Evolutionary conservation across 345 rosid species (phyloP), one percentile per base, ranked within the genome.

Genomic region (Sisymbrium irio): DNA sequence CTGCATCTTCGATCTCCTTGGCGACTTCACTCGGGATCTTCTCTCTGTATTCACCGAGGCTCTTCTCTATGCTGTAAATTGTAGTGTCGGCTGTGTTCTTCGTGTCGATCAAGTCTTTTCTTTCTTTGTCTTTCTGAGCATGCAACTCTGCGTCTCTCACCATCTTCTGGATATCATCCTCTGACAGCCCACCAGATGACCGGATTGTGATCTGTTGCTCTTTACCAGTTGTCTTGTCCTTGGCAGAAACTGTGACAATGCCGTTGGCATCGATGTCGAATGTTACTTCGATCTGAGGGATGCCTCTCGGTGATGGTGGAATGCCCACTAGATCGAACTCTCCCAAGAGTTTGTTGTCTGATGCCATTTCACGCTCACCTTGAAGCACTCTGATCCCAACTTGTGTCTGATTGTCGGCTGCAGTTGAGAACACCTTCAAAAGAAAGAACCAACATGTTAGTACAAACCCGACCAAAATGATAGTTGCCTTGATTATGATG

Each of bases 191-290:
- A 57, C 97, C 96, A 0, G 97, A 92, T 36, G 97, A 89, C 1
- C 97, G 86, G 76, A 93, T 93, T 3, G 98, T 88, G 68, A 90
- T 93, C 71, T 93, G 92, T 57, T 93, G 93, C 54, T 90, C 96
- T 65, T 90, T 90, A 9, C 74, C 78, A 1, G 98, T 90, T 7
- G 90, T 62, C 83, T 93, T 89, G 83, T 93, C 98, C 81, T 87
- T 87, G 33, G 98, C 98, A 1, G 95, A 88, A 8, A 93, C 98
- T 9, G 97, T 90, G 37, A 93, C 93, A 4, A 93, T 90, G 1
- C 97, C 98, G 15, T 88, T 93, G 53, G 97, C 98, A 71, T 93
- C 98, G 3, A 93, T 93, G 74, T 93, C 96, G n/a, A 93, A 93
- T 0, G 93, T 83, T 0, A 93, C 98, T 61, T 90, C 96, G 9